phyloP scores from a whole-genome alignment of 2,329 filamentous ascomycete genomes.

The Teratosphaeria pseudoeucalypti region DNA sequence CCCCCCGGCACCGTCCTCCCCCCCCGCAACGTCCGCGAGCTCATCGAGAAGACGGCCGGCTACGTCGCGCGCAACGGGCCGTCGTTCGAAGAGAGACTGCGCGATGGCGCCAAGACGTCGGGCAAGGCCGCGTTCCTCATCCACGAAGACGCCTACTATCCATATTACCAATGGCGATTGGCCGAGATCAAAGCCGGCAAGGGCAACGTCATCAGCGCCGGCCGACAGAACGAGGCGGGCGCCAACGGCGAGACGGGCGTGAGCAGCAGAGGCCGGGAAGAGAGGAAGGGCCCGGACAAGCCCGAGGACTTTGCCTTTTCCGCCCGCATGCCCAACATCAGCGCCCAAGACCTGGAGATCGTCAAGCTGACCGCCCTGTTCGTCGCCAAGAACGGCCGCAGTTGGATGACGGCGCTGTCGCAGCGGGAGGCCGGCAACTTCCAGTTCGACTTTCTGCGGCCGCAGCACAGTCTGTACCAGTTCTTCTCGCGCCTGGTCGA shows the following conservation, averaged over 20 bases:
- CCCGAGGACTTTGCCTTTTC: conserved; percentile 82
- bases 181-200: conserved; percentile 75
- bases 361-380: conserved; percentile 74
- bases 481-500: conserved; percentile 90
- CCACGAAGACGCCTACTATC: conserved; percentile 68
- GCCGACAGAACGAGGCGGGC: conserved; percentile 55
- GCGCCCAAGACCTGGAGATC: conserved; percentile 75
- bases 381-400: conserved; percentile 82
- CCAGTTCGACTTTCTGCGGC: conserved; percentile 91
- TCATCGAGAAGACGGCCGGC: conserved; percentile 89
- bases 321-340: conserved; percentile 94
- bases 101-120: conserved; percentile 72
- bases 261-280: conserved; percentile 46
- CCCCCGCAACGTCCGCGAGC: conserved; percentile 67
- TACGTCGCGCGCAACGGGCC: conserved; percentile 64
- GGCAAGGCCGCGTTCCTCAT: conserved; percentile 88
- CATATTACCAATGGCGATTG: conserved; percentile 85
- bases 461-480: conserved; percentile 91
- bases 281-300: conserved; percentile 65
- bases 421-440: conserved; percentile 84
- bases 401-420: conserved; percentile 80
- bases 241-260: conserved; percentile 25
- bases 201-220: conserved; percentile 67
- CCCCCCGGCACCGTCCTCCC: conserved; percentile 79
- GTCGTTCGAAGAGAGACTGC: conserved; percentile 71